phyloP scores from a whole-genome alignment of 2,329 filamentous ascomycete species.

The Penicillium digitatum region DNA sequence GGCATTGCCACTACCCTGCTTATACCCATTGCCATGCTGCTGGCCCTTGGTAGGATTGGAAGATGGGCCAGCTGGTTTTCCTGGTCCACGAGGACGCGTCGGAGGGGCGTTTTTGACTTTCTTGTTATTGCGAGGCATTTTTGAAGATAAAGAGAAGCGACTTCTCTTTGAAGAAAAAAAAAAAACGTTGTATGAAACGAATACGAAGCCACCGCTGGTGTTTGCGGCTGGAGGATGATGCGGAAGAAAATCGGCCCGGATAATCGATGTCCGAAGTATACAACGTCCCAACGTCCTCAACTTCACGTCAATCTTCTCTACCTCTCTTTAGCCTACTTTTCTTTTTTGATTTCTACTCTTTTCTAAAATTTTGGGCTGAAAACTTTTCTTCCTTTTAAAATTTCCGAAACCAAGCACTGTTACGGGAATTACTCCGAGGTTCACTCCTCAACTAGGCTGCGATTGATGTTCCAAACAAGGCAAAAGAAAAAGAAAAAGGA shows the following conservation, averaged over 20 bases:
- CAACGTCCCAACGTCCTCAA: background rate
- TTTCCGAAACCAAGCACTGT: background rate
- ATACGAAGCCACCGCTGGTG: background rate
- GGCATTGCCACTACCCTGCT: conserved; percentile 7
- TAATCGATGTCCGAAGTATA: conserved; percentile 20
- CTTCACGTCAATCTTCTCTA: background rate
- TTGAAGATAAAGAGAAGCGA: background rate
- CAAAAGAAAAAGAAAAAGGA: background rate
- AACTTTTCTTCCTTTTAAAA: background rate
- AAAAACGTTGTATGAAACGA: background rate
- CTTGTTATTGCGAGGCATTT: conserved; percentile 22
- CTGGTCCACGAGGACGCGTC: conserved; percentile 9
- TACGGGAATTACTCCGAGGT: background rate
- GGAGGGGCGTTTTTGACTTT: conserved; percentile 17
- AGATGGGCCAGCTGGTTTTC: conserved; percentile 7
- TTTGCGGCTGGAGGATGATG: background rate
- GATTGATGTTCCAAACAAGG: background rate
- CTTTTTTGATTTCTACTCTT: background rate
- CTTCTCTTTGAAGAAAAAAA: background rate
- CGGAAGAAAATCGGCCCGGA: conserved; percentile 12
- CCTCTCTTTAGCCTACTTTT: background rate
- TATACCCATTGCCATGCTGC: conserved; percentile 5
- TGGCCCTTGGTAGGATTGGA: conserved; percentile 3
- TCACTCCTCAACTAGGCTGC: conserved; percentile 3
- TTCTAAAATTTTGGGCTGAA: background rate